Base-by-base conservation (phyloP, 768 basidiomycete genomes). In the Austroboletus eburneus region DNA sequence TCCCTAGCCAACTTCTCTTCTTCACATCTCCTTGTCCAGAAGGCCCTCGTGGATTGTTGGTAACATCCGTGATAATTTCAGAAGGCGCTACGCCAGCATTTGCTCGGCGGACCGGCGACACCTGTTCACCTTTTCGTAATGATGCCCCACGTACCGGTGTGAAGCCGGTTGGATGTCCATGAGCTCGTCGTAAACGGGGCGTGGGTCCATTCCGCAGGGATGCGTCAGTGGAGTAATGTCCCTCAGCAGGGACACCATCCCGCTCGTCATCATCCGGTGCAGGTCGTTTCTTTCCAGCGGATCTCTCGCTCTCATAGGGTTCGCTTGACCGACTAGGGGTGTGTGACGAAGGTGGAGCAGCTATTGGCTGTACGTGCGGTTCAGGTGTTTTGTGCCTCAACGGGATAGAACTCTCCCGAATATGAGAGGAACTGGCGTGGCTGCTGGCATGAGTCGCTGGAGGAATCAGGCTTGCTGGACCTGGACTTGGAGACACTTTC, bases 261-360 rank as follows among this genome's bases (percentile, higher is more conserved):
- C 72, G 69, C 41, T 87, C 85, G 51, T 85, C 85, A 55, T 90
- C 87, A 45, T 89, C 87, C 2, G 88, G 87, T 22, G 80, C 83
- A 20, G 79, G 77, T 10, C 87, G 77, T 60, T 89, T 90, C 69
- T 80, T 83, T 24, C 85, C 81, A 23, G 65, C 57, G 29, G 78
- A 74, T 6, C 56, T 49, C 14, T 76, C 66, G 18, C 69, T 34
- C 10, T 39, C 61, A 38, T 71, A 61, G 33, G 67, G 61, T 41
- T 51, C 60, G 45, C 22, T 54, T 57, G 38, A 57, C 63, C 48
- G 48, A 52, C 79, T 75, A 20, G 82, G 79, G 1, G 80, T 80
- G 30, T 77, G 74, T 24, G 72, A 66, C 9, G 66, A 62, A 41
- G 53, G 64, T n/a, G 62, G 52, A 39, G 55, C 50, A 36, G 34